Percentiles rank a stretch among this genome's conserved stretches.
Conservation (phyloP, 164 flowering plant species). For the Hamamelis virginiana region DNA sequence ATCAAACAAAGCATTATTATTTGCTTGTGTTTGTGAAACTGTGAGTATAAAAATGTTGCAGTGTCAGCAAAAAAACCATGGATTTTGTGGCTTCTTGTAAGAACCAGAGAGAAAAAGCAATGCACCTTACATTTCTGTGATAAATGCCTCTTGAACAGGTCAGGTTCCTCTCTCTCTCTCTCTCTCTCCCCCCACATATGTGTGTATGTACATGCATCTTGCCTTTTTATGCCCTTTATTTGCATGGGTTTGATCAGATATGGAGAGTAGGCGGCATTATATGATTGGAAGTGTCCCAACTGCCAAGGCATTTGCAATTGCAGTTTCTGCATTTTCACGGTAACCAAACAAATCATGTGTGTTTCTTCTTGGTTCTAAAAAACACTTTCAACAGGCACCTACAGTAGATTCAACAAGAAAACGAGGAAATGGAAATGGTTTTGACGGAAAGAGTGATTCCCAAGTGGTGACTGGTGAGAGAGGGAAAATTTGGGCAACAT, state of each 20-base stretch:
- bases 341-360: neutral
- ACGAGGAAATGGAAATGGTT: slow-evolving; percentile 22
- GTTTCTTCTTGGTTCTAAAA: neutral
- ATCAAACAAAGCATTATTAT: neutral
- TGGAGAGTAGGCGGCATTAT: slow-evolving; percentile 42
- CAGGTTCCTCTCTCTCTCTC: neutral
- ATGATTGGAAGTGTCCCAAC: slow-evolving; percentile 64
- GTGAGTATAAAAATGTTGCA: slow-evolving; percentile 12
- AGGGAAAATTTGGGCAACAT: no score
- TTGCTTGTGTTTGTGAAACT: neutral
- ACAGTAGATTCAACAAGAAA: slow-evolving; percentile 22
- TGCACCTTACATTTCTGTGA: slow-evolving; percentile 44
- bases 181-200: neutral
- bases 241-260: slow-evolving; percentile 35
- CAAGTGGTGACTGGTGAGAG: no score
- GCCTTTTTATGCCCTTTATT: neutral
- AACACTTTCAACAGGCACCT: slow-evolving; percentile 17
- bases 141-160: slow-evolving; percentile 63
- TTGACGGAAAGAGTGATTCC: no score
- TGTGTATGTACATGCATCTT: neutral
- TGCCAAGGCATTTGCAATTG: slow-evolving; percentile 71
- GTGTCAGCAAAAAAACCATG: slow-evolving; percentile 65
- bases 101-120: slow-evolving; percentile 22
- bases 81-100: slow-evolving; percentile 43
- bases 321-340: slow-evolving; percentile 41